Conservation (phyloP, 495 filamentous ascomycete species). For the Amorphotheca resinae region DNA sequence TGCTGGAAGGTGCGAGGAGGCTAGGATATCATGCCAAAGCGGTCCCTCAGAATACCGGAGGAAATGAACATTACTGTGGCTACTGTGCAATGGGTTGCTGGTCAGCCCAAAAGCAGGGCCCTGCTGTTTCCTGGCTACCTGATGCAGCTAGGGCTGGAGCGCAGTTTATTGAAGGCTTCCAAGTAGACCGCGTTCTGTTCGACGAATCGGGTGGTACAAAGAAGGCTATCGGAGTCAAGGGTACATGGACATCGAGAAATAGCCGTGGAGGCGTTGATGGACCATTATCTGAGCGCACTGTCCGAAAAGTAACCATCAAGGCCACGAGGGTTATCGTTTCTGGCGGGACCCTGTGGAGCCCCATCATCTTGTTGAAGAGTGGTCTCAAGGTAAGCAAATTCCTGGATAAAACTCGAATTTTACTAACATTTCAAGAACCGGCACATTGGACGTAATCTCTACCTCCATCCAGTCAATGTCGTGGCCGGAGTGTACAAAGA, state of each 20-base stretch:
- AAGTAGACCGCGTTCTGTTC: slow-evolving; percentile 55
- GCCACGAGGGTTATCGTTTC: slow-evolving; percentile 77
- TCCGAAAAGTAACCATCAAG: slow-evolving; percentile 52
- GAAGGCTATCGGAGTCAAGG: slow-evolving; percentile 53
- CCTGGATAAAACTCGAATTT: neutral
- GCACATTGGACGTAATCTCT: slow-evolving; percentile 75
- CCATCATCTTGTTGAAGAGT: slow-evolving; percentile 62
- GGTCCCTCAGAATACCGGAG: slow-evolving; percentile 71
- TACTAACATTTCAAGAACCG: slow-evolving; percentile 41
- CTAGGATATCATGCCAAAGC: slow-evolving; percentile 58
- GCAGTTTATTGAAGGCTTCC: slow-evolving; percentile 66
- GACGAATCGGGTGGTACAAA: slow-evolving; percentile 39
- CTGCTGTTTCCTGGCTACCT: slow-evolving; percentile 61
- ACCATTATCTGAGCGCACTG: slow-evolving; percentile 28
- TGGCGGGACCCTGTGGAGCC: slow-evolving; percentile 59
- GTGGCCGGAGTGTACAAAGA: slow-evolving; percentile 51
- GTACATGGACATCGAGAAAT: slow-evolving; percentile 63
- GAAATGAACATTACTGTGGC: slow-evolving; percentile 59
- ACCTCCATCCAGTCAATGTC: slow-evolving; percentile 63
- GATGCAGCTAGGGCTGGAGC: slow-evolving; percentile 67
- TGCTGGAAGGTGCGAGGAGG: slow-evolving; percentile 64
- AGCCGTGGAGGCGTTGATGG: slow-evolving; percentile 42
- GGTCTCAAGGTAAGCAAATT: slow-evolving; percentile 38
- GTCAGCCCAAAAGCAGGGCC: slow-evolving; percentile 60
- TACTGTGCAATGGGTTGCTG: slow-evolving; percentile 71